Percentiles rank a stretch among this genome's conserved stretches.
Evolutionary conservation across 768 basidiomycete genomes (phyloP).

Genomic region (Pleurotus platypus): DNA sequence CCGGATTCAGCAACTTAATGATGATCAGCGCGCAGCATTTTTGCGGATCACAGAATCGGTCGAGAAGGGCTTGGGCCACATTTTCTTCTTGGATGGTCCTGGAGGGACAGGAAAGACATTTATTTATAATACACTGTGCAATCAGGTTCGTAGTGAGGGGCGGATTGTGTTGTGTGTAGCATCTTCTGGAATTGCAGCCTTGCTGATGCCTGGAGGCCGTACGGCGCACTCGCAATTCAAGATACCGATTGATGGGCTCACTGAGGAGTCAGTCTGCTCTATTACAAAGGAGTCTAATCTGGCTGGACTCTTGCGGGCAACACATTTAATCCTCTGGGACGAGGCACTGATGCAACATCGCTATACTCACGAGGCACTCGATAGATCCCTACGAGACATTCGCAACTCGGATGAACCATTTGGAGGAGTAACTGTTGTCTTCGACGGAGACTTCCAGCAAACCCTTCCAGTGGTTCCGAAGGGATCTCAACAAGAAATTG

Average conservation of each 20-base stretch:
- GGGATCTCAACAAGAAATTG: conserved; percentile 30
- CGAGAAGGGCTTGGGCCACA: conserved; percentile 9
- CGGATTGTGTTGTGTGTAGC: conserved; percentile 43
- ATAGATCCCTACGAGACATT: conserved; percentile 26
- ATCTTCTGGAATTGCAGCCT: conserved; percentile 44
- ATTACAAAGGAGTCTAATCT: conserved; percentile 20
- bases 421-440: conserved; percentile 32
- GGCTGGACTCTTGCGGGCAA: conserved; percentile 23
- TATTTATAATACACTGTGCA: conserved; percentile 32
- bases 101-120: conserved; percentile 46
- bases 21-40: conserved; percentile 26
- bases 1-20: conserved; percentile 20
- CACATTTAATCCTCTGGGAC: conserved; percentile 34
- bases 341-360: conserved; percentile 31
- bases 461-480: conserved; percentile 32
- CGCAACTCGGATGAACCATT: conserved; percentile 20
- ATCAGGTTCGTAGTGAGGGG: conserved; percentile 18
- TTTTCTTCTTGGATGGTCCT: conserved; percentile 39
- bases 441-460: conserved; percentile 40
- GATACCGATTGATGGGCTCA: conserved; percentile 30
- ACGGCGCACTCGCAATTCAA: conserved; percentile 49
- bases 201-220: conserved; percentile 39
- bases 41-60: conserved; percentile 25
- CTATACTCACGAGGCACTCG: conserved; percentile 27
- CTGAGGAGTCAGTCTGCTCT: conserved; percentile 17